Base-by-base conservation (phyloP, 1,139 yeast species). In the Nematodospora anomalae region DNA sequence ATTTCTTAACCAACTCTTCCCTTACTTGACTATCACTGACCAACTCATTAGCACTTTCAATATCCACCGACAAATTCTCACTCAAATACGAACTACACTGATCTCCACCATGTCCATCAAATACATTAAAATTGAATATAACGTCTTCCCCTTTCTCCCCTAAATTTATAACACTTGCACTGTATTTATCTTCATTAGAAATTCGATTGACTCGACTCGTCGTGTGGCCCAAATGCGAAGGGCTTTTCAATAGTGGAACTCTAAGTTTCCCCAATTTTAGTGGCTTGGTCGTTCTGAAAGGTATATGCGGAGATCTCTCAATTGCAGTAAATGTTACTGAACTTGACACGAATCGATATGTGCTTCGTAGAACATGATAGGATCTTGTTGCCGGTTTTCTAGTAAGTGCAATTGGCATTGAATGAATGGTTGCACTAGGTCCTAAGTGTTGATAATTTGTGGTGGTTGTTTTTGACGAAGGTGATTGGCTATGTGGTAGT, bases 61-160 rank as follows among this genome's bases (percentile, higher is more conserved):
- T 75, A 37, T 68, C 72, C 33, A 60, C 51, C 23, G 82, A 76
- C 30, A 88, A 67, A 39, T 78, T 67, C 7, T 67, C 61, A 22
- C 71, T 65, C 21, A 90, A 64, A 50, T 71, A 84, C 18, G 64
- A 71, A 28, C 89, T 72, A 51, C 96, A 87, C 43, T 82, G 79
- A 24, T 69, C 73, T 12, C 96, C 96, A 4, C 97, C 97, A 58
- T 92, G 98, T 2, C 97, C 98, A 59, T 92, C 98, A 58, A 83
- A 89, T 2, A 92, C 74, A 33, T 79, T 77, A 56, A 85, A 80
- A 51, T 79, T 79, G 60, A 88, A 83, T 22, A 67, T 58, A 3
- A 56, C 42, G 11, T 47, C 38, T 15, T 48, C 51, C 3, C 38
- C 33, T 10, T 38, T 30, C 15, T 27, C 27, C 3, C 33, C 28